Conservation (phyloP, 306 rosid species). For the Rosa lucieae region DNA sequence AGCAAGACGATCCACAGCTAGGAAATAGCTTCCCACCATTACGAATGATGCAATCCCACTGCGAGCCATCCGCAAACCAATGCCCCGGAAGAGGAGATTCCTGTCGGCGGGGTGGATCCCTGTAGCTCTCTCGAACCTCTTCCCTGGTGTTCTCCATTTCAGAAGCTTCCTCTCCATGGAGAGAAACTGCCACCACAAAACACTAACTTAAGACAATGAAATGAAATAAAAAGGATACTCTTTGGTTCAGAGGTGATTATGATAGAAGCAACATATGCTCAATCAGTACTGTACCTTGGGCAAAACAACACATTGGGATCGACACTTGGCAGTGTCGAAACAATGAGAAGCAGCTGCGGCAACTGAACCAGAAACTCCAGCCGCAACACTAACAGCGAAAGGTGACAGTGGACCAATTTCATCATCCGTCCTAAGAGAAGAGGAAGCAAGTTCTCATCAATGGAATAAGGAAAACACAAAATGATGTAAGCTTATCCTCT, state of each 20-base stretch:
- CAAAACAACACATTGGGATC: constrained; percentile 69
- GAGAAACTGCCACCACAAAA: constrained; percentile 52
- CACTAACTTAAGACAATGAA: neutral
- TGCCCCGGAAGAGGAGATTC: constrained; percentile 60
- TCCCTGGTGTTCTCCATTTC: constrained; percentile 73
- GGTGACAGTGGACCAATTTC: constrained; percentile 81
- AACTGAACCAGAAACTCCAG: constrained; percentile 83
- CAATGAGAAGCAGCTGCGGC: constrained; percentile 96
- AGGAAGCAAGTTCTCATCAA: constrained; percentile 33
- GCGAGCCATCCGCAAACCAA: constrained; percentile 71
- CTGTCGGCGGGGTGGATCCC: constrained; percentile 88
- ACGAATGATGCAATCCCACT: constrained; percentile 70
- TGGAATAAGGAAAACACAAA: constrained; percentile 5
- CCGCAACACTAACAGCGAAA: constrained; percentile 66
- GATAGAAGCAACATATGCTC: neutral
- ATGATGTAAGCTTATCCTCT: constrained; percentile 12
- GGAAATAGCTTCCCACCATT: constrained; percentile 69
- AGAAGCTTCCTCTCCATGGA: constrained; percentile 74
- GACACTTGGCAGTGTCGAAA: constrained; percentile 83
- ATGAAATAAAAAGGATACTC: neutral
- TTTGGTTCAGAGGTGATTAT: neutral
- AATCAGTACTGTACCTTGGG: constrained; percentile 60
- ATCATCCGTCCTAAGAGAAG: constrained; percentile 60
- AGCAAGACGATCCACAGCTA: constrained; percentile 54
- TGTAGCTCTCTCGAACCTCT: constrained; percentile 59